Evolutionary conservation across 257 asterid genomes (phyloP), one percentile per base, ranked within the genome.

Genomic region (Agastache rugosa): DNA sequence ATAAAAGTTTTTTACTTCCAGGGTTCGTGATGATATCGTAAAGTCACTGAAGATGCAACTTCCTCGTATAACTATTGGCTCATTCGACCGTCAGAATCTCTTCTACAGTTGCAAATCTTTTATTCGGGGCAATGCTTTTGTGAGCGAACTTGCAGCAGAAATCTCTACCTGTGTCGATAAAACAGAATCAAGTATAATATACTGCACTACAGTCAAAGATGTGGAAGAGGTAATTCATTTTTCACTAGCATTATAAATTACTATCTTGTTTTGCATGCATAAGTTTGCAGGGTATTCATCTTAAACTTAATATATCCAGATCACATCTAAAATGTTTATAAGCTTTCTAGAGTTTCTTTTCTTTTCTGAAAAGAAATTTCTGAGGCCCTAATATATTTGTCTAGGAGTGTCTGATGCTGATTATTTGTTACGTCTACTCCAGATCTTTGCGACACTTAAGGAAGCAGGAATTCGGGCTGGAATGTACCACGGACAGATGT

Each of bases 71-170:
- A 83, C 91, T 77, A 82, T 91, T 77, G 98, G 98, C 63, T 91
- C 98, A 64, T 93, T 93, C 74, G 96, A 93, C 81, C 98, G 98
- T 71, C 81, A 85, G 64, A 93, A 93, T 82, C 93, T 93, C 79
- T 89, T 90, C 86, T 91, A 93, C 80, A 89, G 89, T 56, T 97
- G 85, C 74, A 86, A 86, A 78, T 72, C 88, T 75, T 81, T 88
- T 81, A 87, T 79, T 48, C 91, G 86, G 53, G 75, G 96, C 50
- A 78, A 50, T 22, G 73, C 85, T 74, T 90, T 91, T 86, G 51
- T 91, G 76, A 71, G 79, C 58, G 91, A 88, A 73, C 86, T 93
- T 78, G 88, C 91, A 79, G 81, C 67, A 65, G 93, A 90, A 76
- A 81, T 91, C 68, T 81, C 86, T 42, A 64, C 84, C 60, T 85